A percentile compares a stretch with the other conserved stretches of the same genome.
phyloP scores from a whole-genome alignment of 148 eudicot genomes.

The Rhododendron kiyosumense region DNA sequence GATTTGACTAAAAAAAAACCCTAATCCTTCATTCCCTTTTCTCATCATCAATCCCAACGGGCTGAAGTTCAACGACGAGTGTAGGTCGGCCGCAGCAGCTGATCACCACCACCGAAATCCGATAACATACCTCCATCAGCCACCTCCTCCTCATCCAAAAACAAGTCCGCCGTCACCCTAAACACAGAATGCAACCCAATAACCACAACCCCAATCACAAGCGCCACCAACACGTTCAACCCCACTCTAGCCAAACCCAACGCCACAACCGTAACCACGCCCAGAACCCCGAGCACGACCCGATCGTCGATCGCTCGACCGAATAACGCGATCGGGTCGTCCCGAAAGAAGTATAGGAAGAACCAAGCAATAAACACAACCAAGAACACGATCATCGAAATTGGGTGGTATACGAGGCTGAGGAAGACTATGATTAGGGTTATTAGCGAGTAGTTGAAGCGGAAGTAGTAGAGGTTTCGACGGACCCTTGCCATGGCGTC shows the following conservation, averaged over 20 bases:
- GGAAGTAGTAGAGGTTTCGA: constrained; percentile 54
- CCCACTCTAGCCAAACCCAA: constrained; percentile 63
- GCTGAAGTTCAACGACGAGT: constrained; percentile 21
- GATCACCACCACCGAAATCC: constrained; percentile 35
- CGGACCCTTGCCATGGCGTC: constrained; percentile 44
- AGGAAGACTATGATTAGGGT: constrained; percentile 44
- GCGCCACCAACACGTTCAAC: constrained; percentile 44
- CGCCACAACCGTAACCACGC: constrained; percentile 46
- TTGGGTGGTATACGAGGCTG: constrained; percentile 60
- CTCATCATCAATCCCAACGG: not conserved
- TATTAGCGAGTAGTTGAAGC: constrained; percentile 56
- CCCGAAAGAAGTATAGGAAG: constrained; percentile 45
- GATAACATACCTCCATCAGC: constrained; percentile 49
- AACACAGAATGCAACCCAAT: constrained; percentile 46
- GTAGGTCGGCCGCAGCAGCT: constrained; percentile 26
- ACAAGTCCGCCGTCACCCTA: constrained; percentile 56
- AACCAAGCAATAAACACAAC: constrained; percentile 45
- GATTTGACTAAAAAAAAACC: not conserved
- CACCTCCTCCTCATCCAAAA: constrained; percentile 50
- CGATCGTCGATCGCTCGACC: constrained; percentile 42
- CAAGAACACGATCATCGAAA: constrained; percentile 64
- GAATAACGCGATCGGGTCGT: constrained; percentile 29
- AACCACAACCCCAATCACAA: constrained; percentile 36
- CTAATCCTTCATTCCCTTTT: not conserved
- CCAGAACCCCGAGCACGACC: constrained; percentile 29